A percentile compares a stretch with the other conserved stretches of the same genome.
Conservation (phyloP, 371 early-diverging fungal species). For the Mucor piriformis region DNA sequence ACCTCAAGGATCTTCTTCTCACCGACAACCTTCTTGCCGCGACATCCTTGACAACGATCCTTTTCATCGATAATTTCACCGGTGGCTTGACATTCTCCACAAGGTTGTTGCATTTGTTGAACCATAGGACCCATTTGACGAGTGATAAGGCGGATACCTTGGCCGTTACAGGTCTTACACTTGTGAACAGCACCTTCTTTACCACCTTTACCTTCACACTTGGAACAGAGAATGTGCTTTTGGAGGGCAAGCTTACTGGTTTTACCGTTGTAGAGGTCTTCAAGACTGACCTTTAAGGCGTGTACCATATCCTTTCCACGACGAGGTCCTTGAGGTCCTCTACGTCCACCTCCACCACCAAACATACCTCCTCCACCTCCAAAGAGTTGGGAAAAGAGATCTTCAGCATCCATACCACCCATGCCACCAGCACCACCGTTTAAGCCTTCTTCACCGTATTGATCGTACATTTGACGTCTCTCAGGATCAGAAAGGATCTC, state of each 20-base stretch:
- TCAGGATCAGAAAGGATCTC: slow-evolving; percentile 88
- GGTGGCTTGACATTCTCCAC: slow-evolving; percentile 86
- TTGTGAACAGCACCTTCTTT: slow-evolving; percentile 68
- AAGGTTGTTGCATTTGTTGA: slow-evolving; percentile 96
- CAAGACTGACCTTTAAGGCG: slow-evolving; percentile 84
- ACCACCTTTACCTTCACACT: slow-evolving; percentile 84
- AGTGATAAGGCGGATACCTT: slow-evolving; percentile 82
- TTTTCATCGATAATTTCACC: slow-evolving; percentile 88
- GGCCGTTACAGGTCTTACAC: slow-evolving; percentile 82
- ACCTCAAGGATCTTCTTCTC: slow-evolving; percentile 90
- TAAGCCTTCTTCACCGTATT: slow-evolving; percentile 85
- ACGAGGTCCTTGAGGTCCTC: slow-evolving; percentile 74
- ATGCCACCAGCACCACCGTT: slow-evolving; percentile 67
- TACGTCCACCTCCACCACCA: slow-evolving; percentile 63
- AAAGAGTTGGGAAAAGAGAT: slow-evolving; percentile 90
- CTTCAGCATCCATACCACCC: slow-evolving; percentile 76
- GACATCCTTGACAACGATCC: slow-evolving; percentile 88
- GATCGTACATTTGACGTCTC: slow-evolving; percentile 80
- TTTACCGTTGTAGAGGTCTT: slow-evolving; percentile 94
- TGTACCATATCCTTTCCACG: slow-evolving; percentile 79
- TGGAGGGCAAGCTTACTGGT: slow-evolving; percentile 88
- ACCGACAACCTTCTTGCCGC: slow-evolving; percentile 77
- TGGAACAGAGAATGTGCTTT: slow-evolving; percentile 82
- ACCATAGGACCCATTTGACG: slow-evolving; percentile 97
- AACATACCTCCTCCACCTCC: slow-evolving; percentile 64